These are phyloP conservation scores for Rhizophora apiculata DNA, from an alignment of 345 rosid species.

Conservation along the genomic window DNA sequence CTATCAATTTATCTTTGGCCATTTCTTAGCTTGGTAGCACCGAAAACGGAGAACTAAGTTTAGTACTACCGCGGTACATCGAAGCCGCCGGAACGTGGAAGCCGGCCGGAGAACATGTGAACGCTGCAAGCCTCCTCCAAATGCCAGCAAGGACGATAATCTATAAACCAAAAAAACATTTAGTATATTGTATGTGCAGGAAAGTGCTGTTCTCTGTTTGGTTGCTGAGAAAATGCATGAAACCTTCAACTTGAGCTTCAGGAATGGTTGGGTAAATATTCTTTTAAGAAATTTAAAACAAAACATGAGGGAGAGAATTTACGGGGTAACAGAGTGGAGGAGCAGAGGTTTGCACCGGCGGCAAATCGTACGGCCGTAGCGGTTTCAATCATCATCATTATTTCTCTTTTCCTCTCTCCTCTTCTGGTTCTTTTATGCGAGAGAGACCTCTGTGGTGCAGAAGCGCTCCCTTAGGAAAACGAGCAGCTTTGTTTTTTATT, in stretches of 20 bases:
- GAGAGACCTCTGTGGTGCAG: slow-evolving; percentile 1
- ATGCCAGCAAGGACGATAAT: slow-evolving; percentile 42
- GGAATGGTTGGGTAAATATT: not conserved
- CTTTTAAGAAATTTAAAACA: not conserved
- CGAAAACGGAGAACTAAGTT: not conserved
- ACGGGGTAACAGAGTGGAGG: slow-evolving; percentile 49
- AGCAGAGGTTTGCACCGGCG: slow-evolving; percentile 46
- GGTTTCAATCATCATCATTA: slow-evolving; percentile 54
- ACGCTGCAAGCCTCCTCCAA: slow-evolving; percentile 45
- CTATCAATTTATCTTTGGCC: too few relatives aligned
- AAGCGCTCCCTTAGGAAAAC: not conserved
- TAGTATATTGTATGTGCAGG: too few relatives aligned
- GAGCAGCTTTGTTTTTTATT: not conserved
- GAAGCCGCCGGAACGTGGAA: slow-evolving; percentile 37
- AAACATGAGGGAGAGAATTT: slow-evolving; percentile 17
- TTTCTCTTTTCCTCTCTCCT: not conserved
- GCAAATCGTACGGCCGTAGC: slow-evolving; percentile 65
- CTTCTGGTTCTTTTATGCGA: not conserved
- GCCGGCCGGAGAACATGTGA: slow-evolving; percentile 39
- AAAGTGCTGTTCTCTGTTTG: slow-evolving; percentile 8
- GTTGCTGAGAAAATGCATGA: slow-evolving; percentile 28
- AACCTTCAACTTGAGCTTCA: not conserved
- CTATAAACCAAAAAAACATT: slow-evolving; percentile 30
- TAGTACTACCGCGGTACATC: slow-evolving; percentile 43
- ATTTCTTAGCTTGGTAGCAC: not conserved